phyloP scores from a whole-genome alignment of 345 rosid species.

The Acer saccharum region DNA sequence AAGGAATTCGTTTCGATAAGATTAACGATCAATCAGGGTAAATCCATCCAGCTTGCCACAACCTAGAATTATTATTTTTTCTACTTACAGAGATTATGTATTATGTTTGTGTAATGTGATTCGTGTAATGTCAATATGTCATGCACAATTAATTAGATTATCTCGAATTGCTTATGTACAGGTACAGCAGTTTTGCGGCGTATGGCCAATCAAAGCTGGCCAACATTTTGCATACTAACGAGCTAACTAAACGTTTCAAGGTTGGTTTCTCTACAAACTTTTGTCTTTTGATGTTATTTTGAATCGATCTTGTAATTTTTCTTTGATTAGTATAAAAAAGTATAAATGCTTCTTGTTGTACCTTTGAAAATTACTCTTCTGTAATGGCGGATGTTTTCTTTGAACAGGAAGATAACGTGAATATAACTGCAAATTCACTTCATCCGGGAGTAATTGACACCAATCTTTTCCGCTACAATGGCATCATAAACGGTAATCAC shows the following conservation, averaged over 20 bases:
- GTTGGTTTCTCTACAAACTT: constrained; percentile 28
- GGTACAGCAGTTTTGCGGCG: constrained; percentile 51
- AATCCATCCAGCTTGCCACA: neutral
- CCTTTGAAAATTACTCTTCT: neutral
- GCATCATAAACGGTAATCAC: constrained; percentile 42
- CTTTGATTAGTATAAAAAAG: neutral
- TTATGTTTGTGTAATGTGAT: too few relatives aligned
- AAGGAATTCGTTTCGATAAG: constrained; percentile 47
- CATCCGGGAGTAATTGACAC: constrained; percentile 75
- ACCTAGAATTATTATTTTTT: neutral
- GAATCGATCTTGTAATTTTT: neutral
- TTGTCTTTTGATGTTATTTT: neutral
- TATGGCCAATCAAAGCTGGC: constrained; percentile 84
- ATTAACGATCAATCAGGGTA: constrained; percentile 55
- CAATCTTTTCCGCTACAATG: constrained; percentile 54
- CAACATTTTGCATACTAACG: constrained; percentile 79
- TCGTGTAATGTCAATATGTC: neutral
- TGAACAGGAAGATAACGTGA: constrained; percentile 61
- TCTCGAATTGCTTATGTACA: constrained; percentile 23
- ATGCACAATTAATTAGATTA: neutral
- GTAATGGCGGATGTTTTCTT: constrained; percentile 3
- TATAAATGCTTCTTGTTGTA: too few relatives aligned
- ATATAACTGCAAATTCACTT: constrained; percentile 69
- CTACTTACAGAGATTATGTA: neutral
- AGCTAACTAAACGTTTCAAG: constrained; percentile 73